A percentile compares a stretch with the other conserved stretches of the same genome.
Conservation (phyloP, 31 red algal genomes). For the Porphyra umbilicalis region DNA sequence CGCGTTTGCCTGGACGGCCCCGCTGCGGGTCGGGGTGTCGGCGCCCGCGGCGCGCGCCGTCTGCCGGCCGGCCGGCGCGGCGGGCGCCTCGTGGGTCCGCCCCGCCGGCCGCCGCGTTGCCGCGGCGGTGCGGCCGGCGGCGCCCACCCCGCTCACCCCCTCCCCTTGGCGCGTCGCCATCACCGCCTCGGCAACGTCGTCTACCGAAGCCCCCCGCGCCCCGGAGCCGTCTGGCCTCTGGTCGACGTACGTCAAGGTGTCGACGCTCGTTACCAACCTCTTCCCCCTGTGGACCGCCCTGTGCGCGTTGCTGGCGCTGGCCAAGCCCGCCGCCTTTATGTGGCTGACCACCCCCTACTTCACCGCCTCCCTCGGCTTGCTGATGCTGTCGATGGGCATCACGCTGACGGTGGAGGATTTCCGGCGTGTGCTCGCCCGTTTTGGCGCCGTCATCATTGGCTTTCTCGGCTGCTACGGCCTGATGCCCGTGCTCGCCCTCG, state of each 20-base stretch:
- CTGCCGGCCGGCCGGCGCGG: background rate
- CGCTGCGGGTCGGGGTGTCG: background rate
- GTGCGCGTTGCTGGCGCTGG: constrained; percentile 38
- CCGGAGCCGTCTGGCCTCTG: constrained; percentile 10
- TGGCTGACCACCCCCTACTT: constrained; percentile 91
- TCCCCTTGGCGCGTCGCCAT: background rate
- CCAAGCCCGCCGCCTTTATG: constrained; percentile 46
- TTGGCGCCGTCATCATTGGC: constrained; percentile 60
- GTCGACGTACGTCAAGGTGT: constrained; percentile 27
- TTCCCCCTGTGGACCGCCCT: constrained; percentile 92
- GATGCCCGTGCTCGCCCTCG: constrained; percentile 63
- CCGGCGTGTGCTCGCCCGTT: constrained; percentile 39
- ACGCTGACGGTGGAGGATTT: constrained; percentile 84
- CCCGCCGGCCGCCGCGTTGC: background rate
- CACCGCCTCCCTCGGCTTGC: constrained; percentile 65
- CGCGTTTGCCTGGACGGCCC: background rate
- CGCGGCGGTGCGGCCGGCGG: background rate
- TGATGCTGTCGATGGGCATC: constrained; percentile 99
- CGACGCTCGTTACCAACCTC: constrained; percentile 82
- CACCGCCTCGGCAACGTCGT: constrained; percentile 7
- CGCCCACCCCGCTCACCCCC: background rate
- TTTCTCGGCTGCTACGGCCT: constrained; percentile 66
- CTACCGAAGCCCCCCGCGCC: background rate
- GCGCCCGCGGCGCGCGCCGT: background rate
- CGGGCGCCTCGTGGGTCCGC: background rate